Percentiles rank a stretch among this genome's conserved stretches.
Conservation (phyloP, 2,329 filamentous ascomycete species). For the Hysterium pulicare region DNA sequence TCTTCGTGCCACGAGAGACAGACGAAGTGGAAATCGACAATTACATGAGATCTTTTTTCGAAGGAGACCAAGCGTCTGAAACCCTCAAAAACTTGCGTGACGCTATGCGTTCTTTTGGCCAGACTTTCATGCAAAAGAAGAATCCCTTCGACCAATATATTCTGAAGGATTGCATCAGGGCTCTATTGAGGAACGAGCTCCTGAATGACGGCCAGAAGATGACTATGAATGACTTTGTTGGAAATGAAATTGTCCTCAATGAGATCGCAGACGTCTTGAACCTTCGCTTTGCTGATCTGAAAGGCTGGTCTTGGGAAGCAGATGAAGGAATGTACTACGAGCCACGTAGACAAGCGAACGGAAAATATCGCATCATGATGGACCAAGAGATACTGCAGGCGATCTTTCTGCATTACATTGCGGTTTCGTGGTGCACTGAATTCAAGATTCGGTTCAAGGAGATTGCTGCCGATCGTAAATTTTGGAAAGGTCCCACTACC, state of each 20-base stretch:
- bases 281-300: conserved; percentile 41
- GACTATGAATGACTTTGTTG: conserved; percentile 29
- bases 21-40: background rate
- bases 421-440: conserved; percentile 33
- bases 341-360: conserved; percentile 43
- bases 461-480: conserved; percentile 1
- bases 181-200: conserved; percentile 45
- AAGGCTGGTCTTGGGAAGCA: conserved; percentile 44
- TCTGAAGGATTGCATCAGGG: conserved; percentile 26
- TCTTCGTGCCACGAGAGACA: background rate
- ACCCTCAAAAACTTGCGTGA: conserved; percentile 17
- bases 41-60: background rate
- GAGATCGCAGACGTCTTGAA: conserved; percentile 46
- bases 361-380: conserved; percentile 47
- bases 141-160: background rate
- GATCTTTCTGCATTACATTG: conserved; percentile 46
- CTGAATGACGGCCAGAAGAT: conserved; percentile 40
- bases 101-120: conserved; percentile 17
- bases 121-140: background rate
- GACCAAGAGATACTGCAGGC: conserved; percentile 47
- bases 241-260: conserved; percentile 29
- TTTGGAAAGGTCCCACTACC: conserved; percentile 7
- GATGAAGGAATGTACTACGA: conserved; percentile 42
- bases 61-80: background rate
- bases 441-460: conserved; percentile 22